Evolutionary conservation across 352 stramenopile species (phyloP).

Genomic region (Thalassiosira livingstoniorum): DNA sequence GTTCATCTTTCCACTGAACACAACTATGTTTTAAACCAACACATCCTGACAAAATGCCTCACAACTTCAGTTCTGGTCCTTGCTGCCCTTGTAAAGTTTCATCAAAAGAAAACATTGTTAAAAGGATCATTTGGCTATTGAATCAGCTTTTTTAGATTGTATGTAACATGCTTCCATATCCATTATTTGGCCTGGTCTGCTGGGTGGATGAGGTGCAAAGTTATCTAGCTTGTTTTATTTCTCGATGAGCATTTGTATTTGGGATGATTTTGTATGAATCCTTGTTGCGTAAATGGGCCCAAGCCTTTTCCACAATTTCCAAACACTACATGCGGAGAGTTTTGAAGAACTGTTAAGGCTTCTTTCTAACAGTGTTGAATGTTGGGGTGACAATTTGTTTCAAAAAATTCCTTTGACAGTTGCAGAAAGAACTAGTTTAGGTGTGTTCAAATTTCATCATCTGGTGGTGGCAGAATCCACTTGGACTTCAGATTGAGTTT

Average conservation of each 20-base stretch:
- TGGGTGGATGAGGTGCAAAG: no score
- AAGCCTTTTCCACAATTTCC: conserved; percentile 15
- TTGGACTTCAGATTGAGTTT: not conserved
- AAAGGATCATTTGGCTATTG: conserved; percentile 1
- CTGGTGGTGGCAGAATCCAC: not conserved
- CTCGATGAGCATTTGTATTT: conserved; percentile 1
- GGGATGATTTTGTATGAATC: conserved; percentile 9
- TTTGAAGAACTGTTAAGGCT: not conserved
- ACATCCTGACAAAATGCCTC: conserved; percentile 13
- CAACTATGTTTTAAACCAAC: not conserved
- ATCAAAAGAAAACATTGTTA: conserved; percentile 2
- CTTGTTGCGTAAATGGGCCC: not conserved
- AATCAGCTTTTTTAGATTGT: not conserved
- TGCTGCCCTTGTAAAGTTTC: conserved; percentile 18
- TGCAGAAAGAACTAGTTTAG: not conserved
- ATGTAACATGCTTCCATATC: not conserved
- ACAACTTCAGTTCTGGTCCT: not conserved
- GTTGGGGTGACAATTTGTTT: not conserved
- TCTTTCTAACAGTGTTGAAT: conserved; percentile 12
- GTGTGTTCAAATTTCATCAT: not conserved
- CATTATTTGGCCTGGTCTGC: not conserved
- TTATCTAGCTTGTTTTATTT: conserved; percentile 1
- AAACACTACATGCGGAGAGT: not conserved
- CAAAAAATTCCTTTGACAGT: not conserved
- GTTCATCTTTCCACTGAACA: not conserved